These are phyloP conservation scores for Kurtzmaniella quercitrusa DNA, from an alignment of 1,139 yeast species.

Conservation along the genomic window DNA sequence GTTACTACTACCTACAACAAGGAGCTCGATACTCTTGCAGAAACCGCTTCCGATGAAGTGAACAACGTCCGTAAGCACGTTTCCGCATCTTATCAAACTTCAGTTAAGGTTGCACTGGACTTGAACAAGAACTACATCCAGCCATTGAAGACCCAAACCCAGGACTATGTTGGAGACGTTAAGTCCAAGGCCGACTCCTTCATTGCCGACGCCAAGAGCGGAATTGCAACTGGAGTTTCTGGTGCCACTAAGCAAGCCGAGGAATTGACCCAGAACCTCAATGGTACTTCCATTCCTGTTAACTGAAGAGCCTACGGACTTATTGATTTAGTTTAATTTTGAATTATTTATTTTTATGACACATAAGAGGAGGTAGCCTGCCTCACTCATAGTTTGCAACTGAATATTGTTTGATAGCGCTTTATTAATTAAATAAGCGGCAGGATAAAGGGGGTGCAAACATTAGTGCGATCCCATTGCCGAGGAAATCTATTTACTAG, in stretches of 20 bases:
- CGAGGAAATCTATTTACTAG: no score
- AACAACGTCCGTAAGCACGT: constrained; percentile 22
- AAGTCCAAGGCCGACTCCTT: constrained; percentile 35
- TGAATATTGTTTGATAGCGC: neutral
- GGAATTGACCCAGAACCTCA: constrained; percentile 7
- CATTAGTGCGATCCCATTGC: no score
- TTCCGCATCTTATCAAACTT: constrained; percentile 35
- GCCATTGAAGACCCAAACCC: constrained; percentile 41
- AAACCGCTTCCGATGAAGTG: constrained; percentile 7
- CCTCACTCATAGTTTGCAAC: no score
- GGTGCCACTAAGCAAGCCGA: constrained; percentile 10
- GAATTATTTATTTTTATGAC: neutral
- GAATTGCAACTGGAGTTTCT: constrained; percentile 11
- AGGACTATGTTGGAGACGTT: constrained; percentile 34
- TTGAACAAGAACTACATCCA: constrained; percentile 36
- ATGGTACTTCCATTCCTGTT: constrained; percentile 7
- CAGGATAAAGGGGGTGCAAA: no score
- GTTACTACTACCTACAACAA: constrained; percentile 33
- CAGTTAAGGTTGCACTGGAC: constrained; percentile 29
- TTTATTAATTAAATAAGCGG: neutral
- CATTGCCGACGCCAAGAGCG: constrained; percentile 28
- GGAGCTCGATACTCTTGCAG: constrained; percentile 19
- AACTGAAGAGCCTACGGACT: constrained; percentile 4
- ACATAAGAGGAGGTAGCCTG: no score
- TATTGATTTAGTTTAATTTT: neutral